Conservation (phyloP, 75 land plant species). For the Cupressus sempervirens region DNA sequence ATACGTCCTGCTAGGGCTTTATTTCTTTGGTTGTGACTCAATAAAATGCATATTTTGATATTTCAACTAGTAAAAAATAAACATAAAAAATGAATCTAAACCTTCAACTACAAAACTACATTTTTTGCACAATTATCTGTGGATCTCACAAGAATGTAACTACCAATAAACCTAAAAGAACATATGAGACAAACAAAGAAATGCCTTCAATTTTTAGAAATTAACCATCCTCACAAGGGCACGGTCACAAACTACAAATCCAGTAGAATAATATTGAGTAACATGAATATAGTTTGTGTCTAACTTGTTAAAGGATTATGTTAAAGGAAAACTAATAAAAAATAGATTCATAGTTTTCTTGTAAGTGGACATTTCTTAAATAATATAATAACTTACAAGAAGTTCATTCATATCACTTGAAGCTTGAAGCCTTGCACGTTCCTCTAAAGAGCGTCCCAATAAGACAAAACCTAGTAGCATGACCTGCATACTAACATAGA, state of each 20-base stretch:
- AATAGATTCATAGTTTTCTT: not conserved
- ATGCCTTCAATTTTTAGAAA: not conserved
- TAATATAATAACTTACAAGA: slow-evolving; percentile 43
- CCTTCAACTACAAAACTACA: not conserved
- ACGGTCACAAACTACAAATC: not conserved
- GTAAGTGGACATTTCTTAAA: not conserved
- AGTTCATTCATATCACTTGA: slow-evolving; percentile 99
- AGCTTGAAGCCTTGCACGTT: slow-evolving; percentile 77
- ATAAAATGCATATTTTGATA: not conserved
- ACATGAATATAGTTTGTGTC: not conserved
- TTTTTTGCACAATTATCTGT: not conserved
- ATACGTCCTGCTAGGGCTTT: not conserved
- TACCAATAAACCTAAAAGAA: not conserved
- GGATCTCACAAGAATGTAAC: not conserved
- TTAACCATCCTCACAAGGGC: not conserved
- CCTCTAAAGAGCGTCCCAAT: slow-evolving; percentile 89
- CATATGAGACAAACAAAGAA: not conserved
- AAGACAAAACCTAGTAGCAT: slow-evolving; percentile 97
- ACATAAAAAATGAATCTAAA: not conserved
- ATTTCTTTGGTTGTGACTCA: not conserved
- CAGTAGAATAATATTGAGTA: not conserved
- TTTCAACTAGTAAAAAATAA: not conserved
- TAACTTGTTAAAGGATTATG: not conserved
- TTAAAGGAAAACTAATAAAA: not conserved
- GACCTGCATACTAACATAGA: slow-evolving; percentile 71